Base-by-base conservation (phyloP, 305 asterid genomes). In the Striga hermonthica region DNA sequence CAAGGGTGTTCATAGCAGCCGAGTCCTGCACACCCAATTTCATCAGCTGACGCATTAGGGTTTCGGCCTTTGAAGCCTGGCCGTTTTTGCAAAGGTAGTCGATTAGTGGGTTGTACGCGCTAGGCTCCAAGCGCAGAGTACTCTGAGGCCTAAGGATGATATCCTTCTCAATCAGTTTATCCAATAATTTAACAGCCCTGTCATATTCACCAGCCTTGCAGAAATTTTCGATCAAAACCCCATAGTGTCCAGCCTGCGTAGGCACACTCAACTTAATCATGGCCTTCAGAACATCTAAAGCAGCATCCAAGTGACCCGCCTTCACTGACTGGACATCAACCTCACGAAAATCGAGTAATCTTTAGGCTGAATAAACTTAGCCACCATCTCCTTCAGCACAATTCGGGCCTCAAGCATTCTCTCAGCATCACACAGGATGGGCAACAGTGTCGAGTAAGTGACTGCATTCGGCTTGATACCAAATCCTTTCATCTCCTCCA, bases 181-280 rank as follows among this genome's bases (percentile, higher is more conserved):
- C 96, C 80, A 91, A 60, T 69, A 83, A 71, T 66, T 78, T 76
- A 49, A 84, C 82, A 37, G 91, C 98, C 61, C 78, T 72, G 55
- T 89, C 95, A 48, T 80, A 78, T 10, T 75, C 66, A 49, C 94
- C 90, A 41, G 86, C 82, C 70, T 84, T 80, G 85, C 96, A 91
- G 67, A 75, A 88, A 74, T 77, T 87, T 80, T 91, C 92, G 36
- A 91, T 87, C 73, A 89, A 64, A 77, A 91, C 68, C 60, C 98
- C 92, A 37, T 89, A 91, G 70, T 91, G 92, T 44, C 96, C 98
- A 62, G 98, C 90, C 76, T 89, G 95, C 0, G 95, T 84, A 6
- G 96, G 95, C 79, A 87, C 64, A 72, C 84, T 82, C 80, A 91
- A 74, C 67, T 84, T 76, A 69, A 77, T 78, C 98, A 91, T 91